Evolutionary conservation across 208 protist genomes (phyloP), one percentile per base, ranked within the genome.

Genomic region (Trypanosoma boissoni): DNA sequence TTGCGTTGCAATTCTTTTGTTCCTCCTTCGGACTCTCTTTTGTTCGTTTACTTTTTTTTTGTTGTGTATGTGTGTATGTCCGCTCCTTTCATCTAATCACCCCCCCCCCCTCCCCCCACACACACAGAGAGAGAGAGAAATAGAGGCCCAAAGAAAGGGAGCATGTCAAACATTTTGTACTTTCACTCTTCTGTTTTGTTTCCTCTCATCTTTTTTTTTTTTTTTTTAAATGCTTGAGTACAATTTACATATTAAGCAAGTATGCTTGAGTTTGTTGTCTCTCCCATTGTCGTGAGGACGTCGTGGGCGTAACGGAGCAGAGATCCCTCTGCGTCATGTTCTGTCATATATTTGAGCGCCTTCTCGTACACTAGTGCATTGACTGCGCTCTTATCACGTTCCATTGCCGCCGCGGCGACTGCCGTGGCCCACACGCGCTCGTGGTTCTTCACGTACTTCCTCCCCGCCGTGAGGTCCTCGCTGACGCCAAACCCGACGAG

Each of bases 351-450:
- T 10, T 7, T 2, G 18, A 59, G 41, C 8, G 78, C 78, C 12
- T 64, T 67, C 8, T 29, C 37, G 32, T 64, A 58, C 10, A 50
- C 58, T 7, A 86, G 54, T 7, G 42, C 64, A 10, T 66, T 73
- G n/a, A 69, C 37, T 2, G 36, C 48, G 31, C 65, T 45, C 31
- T 44, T 41, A 18, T 36, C 26, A 23, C 42, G n/a, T 24, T 66
- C 52, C 36, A 82, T 72, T 36, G 67, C 69, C 2, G 62, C 65
- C 31, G 73, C 54, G 26, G 64, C 78, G 5, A 89, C 55, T 1
- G 74, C 73, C 0, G 79, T 86, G 14, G 79, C 79, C 79, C 74
- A 86, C 41, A 68, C 37, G 2, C 53, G 59, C 27, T 60, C 66
- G n/a, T 61, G 39, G 12, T 4, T 36, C n/a, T 48, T 39, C 16